A percentile compares a stretch with the other conserved stretches of the same genome.
Evolutionary conservation across 352 stramenopile genomes (phyloP).

Genomic region (Globisporangium paroecandrum): DNA sequence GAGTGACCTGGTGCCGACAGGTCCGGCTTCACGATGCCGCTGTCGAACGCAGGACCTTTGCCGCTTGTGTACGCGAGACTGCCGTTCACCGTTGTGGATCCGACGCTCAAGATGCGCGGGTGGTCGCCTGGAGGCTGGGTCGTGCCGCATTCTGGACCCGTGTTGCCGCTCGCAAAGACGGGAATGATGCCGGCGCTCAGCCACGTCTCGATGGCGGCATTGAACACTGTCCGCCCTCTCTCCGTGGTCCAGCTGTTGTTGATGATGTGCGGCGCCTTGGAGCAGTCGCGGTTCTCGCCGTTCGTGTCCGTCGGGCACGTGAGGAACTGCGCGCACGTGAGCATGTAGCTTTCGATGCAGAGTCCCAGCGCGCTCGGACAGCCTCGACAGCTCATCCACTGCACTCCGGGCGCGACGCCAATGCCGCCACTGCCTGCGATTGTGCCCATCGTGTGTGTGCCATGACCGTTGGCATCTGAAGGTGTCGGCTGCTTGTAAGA

Average conservation of each 20-base stretch:
- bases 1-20: conserved; percentile 32
- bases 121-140: conserved; percentile 38
- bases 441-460: conserved; percentile 19
- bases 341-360: conserved; percentile 25
- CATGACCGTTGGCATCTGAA: conserved; percentile 14
- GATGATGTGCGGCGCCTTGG: conserved; percentile 46
- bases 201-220: conserved; percentile 22
- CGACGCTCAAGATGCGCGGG: conserved; percentile 33
- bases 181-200: conserved; percentile 42
- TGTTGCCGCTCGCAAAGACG: conserved; percentile 52
- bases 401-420: conserved; percentile 14
- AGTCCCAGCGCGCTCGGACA: conserved; percentile 2
- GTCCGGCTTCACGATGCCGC: conserved; percentile 42
- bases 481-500: conserved; percentile 13
- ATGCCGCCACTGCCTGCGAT: conserved; percentile 16
- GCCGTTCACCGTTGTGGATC: conserved; percentile 32
- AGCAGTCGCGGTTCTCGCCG: conserved; percentile 41
- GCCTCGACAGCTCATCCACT: conserved; percentile 19
- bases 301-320: conserved; percentile 53
- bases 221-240: no score
- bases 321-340: conserved; percentile 50
- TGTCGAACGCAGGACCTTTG: conserved; percentile 27
- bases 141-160: conserved; percentile 26
- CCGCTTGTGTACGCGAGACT: conserved; percentile 39
- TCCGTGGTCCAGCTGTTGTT: conserved; percentile 31